Evolutionary conservation across 768 basidiomycete species (phyloP).

Genomic region (Xanthoconium stramineum): DNA sequence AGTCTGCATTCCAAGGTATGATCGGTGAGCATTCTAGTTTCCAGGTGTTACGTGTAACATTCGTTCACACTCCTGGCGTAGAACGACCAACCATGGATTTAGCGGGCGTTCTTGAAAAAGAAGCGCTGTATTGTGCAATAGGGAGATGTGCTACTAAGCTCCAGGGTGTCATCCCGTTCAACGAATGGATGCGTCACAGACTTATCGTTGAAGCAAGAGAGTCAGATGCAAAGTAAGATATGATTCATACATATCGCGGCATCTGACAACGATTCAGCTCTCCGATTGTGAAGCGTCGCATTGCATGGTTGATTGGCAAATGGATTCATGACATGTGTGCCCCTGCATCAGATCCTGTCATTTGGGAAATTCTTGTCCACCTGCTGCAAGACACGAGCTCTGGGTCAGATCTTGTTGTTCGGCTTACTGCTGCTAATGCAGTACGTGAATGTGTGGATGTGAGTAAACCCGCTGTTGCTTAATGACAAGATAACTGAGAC

Average conservation of each 20-base stretch:
- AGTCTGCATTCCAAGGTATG: conserved; percentile 54
- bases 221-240: conserved; percentile 53
- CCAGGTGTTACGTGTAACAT: neutral
- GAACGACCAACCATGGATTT: conserved; percentile 52
- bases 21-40: conserved; percentile 41
- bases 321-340: conserved; percentile 74
- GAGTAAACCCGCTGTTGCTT: conserved; percentile 30
- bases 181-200: conserved; percentile 62
- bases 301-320: conserved; percentile 92
- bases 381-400: conserved; percentile 66
- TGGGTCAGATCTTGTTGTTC: conserved; percentile 80
- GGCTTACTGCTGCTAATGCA: conserved; percentile 78
- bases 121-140: conserved; percentile 84
- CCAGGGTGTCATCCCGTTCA: conserved; percentile 62
- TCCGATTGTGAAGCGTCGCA: conserved; percentile 89
- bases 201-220: conserved; percentile 59
- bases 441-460: conserved; percentile 85
- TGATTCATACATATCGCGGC: neutral
- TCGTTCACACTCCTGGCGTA: conserved; percentile 12
- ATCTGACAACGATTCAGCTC: conserved; percentile 47
- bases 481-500: conserved; percentile 5
- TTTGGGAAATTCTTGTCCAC: conserved; percentile 82
- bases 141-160: conserved; percentile 75
- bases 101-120: conserved; percentile 66
- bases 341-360: conserved; percentile 52